Base-by-base conservation (phyloP, 2,329 filamentous ascomycete species). In the Xylariaceae sp. region DNA sequence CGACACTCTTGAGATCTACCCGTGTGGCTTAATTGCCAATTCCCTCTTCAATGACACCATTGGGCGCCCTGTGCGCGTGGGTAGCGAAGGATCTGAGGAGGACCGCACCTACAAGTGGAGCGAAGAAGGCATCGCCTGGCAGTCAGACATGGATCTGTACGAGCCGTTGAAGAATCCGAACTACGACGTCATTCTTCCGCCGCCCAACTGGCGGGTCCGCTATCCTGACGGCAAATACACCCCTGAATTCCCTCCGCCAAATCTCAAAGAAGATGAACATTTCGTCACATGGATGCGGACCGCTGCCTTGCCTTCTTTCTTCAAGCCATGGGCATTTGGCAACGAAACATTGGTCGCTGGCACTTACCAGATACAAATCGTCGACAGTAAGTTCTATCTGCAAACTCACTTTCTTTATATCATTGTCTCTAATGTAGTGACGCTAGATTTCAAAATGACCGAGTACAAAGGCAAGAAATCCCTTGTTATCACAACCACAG, bases 261-360 rank as follows among this genome's bases (percentile, higher is more conserved):
- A 95, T 66, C 74, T 98, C 16, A 82, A 88, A 61, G 77, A 86
- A 0, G 88, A 92, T 76, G 90, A 96, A 73, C 86, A 87, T 39
- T 96, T 99, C 74, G 93, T 97, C 76, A 93, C 98, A 19, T 99
- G 95, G 95, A 99, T 99, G 95, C 87, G 95, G 67, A 96, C 96
- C 1, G 95, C 95, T 21, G 95, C 94, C 56, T 78, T 98, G 67
- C 95, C 95, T 1, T 89, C 89, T 4, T 99, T 99, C 73, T 96
- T 91, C 83, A 99, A 99, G 78, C 80, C 99, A 43, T 91, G 92
- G 41, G 85, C 89, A 74, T 85, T 92, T 58, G 97, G 97, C 70
- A 89, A 80, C 79, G 0, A 77, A 82, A 72, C 78, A 0, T 89
- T 99, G 89, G 68, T 72, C 29, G 71, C 78, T 14, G 95, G 94